phyloP scores from a whole-genome alignment of 805 yeast species.

The Pichia californica region DNA sequence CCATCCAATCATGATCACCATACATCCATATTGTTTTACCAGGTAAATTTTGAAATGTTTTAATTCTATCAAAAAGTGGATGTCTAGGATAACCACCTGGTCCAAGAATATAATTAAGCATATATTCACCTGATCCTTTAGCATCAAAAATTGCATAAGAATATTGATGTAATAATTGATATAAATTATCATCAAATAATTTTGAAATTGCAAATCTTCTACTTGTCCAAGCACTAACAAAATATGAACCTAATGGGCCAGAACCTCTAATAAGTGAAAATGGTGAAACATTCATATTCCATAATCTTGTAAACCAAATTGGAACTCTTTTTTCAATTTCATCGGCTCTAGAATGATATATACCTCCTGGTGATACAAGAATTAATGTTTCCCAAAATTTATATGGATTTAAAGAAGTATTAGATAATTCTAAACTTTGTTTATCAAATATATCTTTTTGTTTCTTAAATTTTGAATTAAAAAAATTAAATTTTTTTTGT shows the following conservation, averaged over 20 bases:
- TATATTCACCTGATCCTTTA: conserved; percentile 89
- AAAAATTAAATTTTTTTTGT: conserved; percentile 1
- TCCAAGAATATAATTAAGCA: conserved; percentile 72
- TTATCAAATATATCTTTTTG: conserved; percentile 4
- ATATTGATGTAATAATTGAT: conserved; percentile 61
- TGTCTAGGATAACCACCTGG: conserved; percentile 88
- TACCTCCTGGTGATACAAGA: conserved; percentile 90
- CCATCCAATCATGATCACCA: conserved; percentile 72
- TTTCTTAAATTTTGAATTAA: not conserved
- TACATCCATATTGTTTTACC: conserved; percentile 64
- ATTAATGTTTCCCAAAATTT: conserved; percentile 40
- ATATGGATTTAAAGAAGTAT: conserved; percentile 2
- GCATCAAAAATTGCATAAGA: conserved; percentile 80
- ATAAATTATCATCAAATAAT: conserved; percentile 23
- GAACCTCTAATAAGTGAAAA: conserved; percentile 70
- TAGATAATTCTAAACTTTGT: conserved; percentile 1
- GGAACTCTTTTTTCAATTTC: conserved; percentile 41
- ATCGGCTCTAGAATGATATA: conserved; percentile 44
- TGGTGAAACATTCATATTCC: conserved; percentile 80
- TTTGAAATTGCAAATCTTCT: conserved; percentile 55
- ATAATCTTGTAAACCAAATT: conserved; percentile 66
- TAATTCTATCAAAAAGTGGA: conserved; percentile 57
- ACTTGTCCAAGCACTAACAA: conserved; percentile 86
- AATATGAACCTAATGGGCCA: conserved; percentile 76
- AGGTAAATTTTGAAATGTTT: conserved; percentile 19